Conservation (phyloP, 1,284 basidiomycete genomes). For the Moesziomyces sp. region DNA sequence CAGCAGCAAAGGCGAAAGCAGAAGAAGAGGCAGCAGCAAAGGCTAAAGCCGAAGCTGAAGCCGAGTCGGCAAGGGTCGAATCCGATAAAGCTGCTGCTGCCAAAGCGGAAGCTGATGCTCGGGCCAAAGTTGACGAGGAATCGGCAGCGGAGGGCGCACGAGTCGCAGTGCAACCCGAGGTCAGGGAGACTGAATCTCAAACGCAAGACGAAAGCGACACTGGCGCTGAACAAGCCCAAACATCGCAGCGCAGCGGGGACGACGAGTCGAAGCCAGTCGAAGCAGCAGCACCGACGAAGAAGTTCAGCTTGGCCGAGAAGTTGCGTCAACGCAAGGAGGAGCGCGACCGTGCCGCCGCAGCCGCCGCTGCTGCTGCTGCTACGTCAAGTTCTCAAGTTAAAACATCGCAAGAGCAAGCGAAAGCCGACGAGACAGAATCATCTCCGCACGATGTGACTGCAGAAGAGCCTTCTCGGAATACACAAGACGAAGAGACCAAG, state of each 20-base stretch:
- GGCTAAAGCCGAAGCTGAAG: conserved; percentile 11
- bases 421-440: no score
- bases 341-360: conserved; percentile 34
- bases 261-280: neutral
- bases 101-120: conserved; percentile 3
- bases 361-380: conserved; percentile 10
- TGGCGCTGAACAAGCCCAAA: neutral
- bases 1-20: conserved; percentile 7
- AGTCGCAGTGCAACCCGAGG: no score
- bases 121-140: conserved; percentile 2
- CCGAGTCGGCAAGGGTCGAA: conserved; percentile 1
- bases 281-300: conserved; percentile 13
- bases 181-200: neutral
- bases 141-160: neutral
- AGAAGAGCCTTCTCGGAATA: neutral
- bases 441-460: neutral
- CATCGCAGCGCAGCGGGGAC: conserved; percentile 1
- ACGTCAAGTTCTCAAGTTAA: neutral
- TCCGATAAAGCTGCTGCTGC: neutral
- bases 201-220: neutral
- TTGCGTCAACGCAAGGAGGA: conserved; percentile 42
- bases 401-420: neutral
- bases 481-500: neutral
- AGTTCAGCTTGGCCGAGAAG: conserved; percentile 45
- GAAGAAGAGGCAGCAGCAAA: conserved; percentile 4